Evolutionary conservation across 176 grass and related monocot species (phyloP), one percentile per base, ranked within the genome.

Genomic region (Guadua angustifolia): DNA sequence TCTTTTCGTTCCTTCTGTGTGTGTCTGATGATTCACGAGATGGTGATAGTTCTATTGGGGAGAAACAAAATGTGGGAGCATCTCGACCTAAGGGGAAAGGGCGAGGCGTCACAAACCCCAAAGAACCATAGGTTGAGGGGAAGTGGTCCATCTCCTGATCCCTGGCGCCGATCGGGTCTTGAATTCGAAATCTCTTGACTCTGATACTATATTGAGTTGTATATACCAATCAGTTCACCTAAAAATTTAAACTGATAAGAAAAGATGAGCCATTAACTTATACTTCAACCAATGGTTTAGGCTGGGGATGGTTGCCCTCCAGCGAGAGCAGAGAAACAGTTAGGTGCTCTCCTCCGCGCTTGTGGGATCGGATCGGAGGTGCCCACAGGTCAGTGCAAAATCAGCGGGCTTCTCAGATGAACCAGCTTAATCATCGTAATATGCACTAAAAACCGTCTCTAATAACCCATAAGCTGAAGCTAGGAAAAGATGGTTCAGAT

Each of bases 271-370:
- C n/a, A n/a, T n/a, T n/a, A n/a, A n/a, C n/a, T n/a, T n/a, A n/a
- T n/a, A n/a, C n/a, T n/a, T n/a, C n/a, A n/a, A n/a, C n/a, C n/a
- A 75, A 80, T 71, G 84, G 88, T 52, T 83, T 79, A 56, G 88
- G 79, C 44, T 44, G 74, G 25, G 47, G 84, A 90, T 90, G 89
- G 89, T 79, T 50, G 80, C 89, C 62, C 52, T 75, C 84, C 84
- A 87, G 69, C 85, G 63, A 75, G 44, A 87, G 60, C 73, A 6
- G 88, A 91, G 75, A 3, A 75, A 87, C 60, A 32, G 65, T 58
- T 52, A 33, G 81, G 75, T 35, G 51, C 62, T 73, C 52, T 18
- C 44, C 85, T 78, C 74, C 87, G 7, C 9, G 66, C 83, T 50
- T 59, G 65, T 62, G 57, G 84, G 84, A 83, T 86, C 73, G 22